Conservation (phyloP, 2,329 filamentous ascomycete species). For the Hypoxylon sp. region DNA sequence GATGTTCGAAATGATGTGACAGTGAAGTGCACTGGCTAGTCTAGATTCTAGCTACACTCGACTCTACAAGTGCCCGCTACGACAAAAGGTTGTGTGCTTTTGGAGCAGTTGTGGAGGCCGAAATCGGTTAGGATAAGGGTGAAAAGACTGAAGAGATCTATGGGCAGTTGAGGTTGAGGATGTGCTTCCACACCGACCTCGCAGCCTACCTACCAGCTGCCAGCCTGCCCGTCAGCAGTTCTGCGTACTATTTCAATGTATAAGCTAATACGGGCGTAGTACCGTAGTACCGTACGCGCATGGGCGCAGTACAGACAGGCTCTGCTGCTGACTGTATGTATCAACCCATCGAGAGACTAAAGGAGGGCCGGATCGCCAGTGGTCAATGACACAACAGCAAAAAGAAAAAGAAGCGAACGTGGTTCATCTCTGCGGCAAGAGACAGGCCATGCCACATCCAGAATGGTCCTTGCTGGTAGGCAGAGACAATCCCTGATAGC, state of each 20-base stretch:
- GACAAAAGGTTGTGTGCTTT: background rate
- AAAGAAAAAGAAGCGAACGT: conserved; percentile 18
- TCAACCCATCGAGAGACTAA: conserved; percentile 21
- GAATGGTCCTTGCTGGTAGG: conserved; percentile 25
- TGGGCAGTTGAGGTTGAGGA: conserved; percentile 24
- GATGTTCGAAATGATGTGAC: conserved; percentile 3
- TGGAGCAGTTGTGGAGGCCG: conserved; percentile 10
- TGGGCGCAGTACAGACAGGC: conserved; percentile 13
- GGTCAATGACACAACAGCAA: conserved; percentile 22
- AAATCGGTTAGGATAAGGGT: conserved; percentile 19
- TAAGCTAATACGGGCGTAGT: conserved; percentile 12
- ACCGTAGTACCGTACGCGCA: conserved; percentile 15
- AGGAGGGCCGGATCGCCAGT: conserved; percentile 29
- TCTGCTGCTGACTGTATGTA: conserved; percentile 7
- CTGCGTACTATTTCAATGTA: conserved; percentile 8
- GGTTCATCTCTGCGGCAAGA: conserved; percentile 15
- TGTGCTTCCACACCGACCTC: conserved; percentile 27
- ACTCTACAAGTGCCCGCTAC: background rate
- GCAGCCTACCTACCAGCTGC: too few species aligned
- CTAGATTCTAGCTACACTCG: conserved; percentile 18
- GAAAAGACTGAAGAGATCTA: background rate
- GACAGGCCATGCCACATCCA: conserved; percentile 22
- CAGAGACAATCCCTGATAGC: conserved; percentile 34
- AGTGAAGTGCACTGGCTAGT: conserved; percentile 5
- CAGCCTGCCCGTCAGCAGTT: conserved; percentile 21